Evolutionary conservation across 2,329 filamentous ascomycete genomes (phyloP).

Genomic region (Beauveria caledonica): DNA sequence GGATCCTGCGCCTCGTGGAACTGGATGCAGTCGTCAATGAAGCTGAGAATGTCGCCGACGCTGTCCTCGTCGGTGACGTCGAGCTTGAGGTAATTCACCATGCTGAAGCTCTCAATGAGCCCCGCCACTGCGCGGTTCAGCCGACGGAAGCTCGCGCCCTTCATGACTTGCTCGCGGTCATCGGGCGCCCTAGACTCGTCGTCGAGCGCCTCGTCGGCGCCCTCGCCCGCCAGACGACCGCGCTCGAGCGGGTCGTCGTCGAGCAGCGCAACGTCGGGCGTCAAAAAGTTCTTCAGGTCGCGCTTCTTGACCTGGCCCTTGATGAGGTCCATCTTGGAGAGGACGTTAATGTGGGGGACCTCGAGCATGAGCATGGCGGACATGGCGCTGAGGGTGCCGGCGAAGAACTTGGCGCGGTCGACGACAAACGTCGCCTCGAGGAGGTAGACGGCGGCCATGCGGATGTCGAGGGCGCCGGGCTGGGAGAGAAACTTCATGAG

Average conservation of each 20-base stretch:
- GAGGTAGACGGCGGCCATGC: conserved; percentile 86
- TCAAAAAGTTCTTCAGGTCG: conserved; percentile 83
- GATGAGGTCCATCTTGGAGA: conserved; percentile 96
- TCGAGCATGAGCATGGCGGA: conserved; percentile 98
- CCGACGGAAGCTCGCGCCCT: conserved; percentile 69
- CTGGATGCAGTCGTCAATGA: conserved; percentile 91
- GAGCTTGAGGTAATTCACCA: conserved; percentile 90
- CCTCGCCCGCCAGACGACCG: conserved; percentile 25
- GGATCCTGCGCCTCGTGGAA: conserved; percentile 92
- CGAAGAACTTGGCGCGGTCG: conserved; percentile 95
- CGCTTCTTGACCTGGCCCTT: conserved; percentile 81
- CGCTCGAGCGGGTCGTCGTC: conserved; percentile 65
- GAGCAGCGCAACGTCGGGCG: conserved; percentile 73
- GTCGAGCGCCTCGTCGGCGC: conserved; percentile 34
- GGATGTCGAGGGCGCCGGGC: conserved; percentile 75
- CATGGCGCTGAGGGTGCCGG: conserved; percentile 93
- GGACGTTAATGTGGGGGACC: conserved; percentile 89
- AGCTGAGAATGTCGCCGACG: conserved; percentile 72
- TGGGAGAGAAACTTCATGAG: conserved; percentile 76
- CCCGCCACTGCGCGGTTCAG: conserved; percentile 83
- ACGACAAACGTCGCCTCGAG: conserved; percentile 94
- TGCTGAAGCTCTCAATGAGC: conserved; percentile 93
- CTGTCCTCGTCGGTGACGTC: conserved; percentile 91
- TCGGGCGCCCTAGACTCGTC: conserved; percentile 52
- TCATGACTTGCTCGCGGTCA: conserved; percentile 64